These are phyloP conservation scores for Blastobotrys capitulatus DNA, from an alignment of 1,139 yeast species.

Conservation along the genomic window DNA sequence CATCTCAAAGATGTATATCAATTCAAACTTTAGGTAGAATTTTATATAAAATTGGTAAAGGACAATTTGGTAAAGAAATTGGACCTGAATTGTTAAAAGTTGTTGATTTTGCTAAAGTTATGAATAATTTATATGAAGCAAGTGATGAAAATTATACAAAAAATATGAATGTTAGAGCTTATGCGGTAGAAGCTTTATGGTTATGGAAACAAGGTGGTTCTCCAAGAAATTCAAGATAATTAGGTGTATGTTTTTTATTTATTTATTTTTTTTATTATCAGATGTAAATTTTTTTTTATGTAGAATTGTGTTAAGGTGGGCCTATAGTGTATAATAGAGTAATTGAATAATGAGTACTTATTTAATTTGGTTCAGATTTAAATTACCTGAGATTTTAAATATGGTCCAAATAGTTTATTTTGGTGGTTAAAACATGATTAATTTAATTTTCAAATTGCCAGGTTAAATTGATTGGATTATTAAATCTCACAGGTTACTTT, in stretches of 20 bases:
- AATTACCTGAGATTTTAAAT: too few relatives aligned
- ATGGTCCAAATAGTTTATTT: too few relatives aligned
- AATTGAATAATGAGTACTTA: too few relatives aligned
- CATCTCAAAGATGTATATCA: conserved; percentile 83
- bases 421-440: too few relatives aligned
- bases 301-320: too few relatives aligned
- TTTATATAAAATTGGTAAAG: conserved; percentile 67
- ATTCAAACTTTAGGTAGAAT: conserved; percentile 84
- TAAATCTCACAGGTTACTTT: too few relatives aligned
- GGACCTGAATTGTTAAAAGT: conserved; percentile 72
- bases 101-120: conserved; percentile 55
- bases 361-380: too few relatives aligned
- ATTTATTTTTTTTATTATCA: too few relatives aligned
- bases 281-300: too few relatives aligned
- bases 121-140: conserved; percentile 70
- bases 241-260: neutral
- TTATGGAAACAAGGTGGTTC: conserved; percentile 59
- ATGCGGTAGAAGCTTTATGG: conserved; percentile 94
- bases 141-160: conserved; percentile 62
- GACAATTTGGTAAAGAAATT: conserved; percentile 42
- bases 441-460: too few relatives aligned
- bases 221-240: neutral
- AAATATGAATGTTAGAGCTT: conserved; percentile 71
- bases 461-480: too few relatives aligned
- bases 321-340: too few relatives aligned